Evolutionary conservation across 192 early-diverging fungal genomes (phyloP).

Genomic region (Coemansia sp.): DNA sequence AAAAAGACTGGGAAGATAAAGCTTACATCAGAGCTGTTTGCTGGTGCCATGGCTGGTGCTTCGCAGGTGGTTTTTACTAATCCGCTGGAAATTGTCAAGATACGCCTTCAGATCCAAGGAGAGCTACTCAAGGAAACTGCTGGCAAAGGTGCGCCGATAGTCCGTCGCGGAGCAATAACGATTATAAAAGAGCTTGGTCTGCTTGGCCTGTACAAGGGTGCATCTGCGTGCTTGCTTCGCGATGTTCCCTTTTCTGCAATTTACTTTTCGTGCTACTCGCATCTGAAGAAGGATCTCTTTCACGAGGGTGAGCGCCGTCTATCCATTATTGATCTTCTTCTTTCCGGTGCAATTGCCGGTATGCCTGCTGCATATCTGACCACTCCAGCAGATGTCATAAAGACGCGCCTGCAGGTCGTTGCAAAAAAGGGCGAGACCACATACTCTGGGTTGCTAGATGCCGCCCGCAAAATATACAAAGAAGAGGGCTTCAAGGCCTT

Average conservation of each 20-base stretch:
- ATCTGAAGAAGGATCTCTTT: constrained; percentile 92
- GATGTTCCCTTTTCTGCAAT: constrained; percentile 98
- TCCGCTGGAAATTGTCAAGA: constrained; percentile 98
- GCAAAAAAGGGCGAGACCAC: constrained; percentile 84
- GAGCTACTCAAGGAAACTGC: constrained; percentile 62
- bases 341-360: constrained; percentile 91
- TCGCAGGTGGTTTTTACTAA: constrained; percentile 94
- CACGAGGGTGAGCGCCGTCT: constrained; percentile 76
- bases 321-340: constrained; percentile 63
- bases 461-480: constrained; percentile 78
- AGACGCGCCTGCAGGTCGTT: constrained; percentile 94
- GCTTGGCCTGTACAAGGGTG: constrained; percentile 93
- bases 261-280: constrained; percentile 97
- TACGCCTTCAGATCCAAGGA: constrained; percentile 89
- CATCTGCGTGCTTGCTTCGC: constrained; percentile 87
- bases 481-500: constrained; percentile 95
- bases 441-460: constrained; percentile 85
- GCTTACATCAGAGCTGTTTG: constrained; percentile 77
- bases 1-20: constrained; percentile 73
- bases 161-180: constrained; percentile 72
- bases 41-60: constrained; percentile 84
- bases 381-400: constrained; percentile 97
- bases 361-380: constrained; percentile 95
- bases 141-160: constrained; percentile 30
- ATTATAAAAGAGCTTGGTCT: constrained; percentile 91